Conservation (phyloP, 1,139 yeast species). For the Scheffersomyces illinoinensis region DNA sequence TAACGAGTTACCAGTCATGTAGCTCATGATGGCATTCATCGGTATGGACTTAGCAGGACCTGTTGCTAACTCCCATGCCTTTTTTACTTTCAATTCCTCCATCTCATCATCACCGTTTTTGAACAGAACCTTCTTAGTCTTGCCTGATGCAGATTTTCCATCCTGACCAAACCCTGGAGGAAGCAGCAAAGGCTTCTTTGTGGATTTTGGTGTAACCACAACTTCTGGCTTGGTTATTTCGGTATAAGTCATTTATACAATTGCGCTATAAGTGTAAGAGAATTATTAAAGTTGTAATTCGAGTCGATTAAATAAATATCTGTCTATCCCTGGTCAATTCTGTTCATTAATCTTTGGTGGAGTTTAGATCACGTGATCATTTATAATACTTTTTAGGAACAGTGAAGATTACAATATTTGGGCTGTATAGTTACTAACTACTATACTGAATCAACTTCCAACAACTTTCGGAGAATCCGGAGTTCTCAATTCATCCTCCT, state of each 20-base stretch:
- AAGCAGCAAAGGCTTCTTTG: conserved; percentile 5
- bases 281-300: neutral
- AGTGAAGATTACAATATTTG: neutral
- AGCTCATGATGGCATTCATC: conserved; percentile 87
- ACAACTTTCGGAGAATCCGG: neutral
- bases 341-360: neutral
- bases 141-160: conserved; percentile 1
- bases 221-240: conserved; percentile 8
- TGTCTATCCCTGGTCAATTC: neutral
- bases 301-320: neutral
- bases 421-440: neutral
- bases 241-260: neutral
- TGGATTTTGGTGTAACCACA: conserved; percentile 6
- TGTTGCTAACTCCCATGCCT: conserved; percentile 85
- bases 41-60: conserved; percentile 86
- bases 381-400: neutral
- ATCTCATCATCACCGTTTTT: conserved; percentile 17
- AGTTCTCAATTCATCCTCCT: neutral
- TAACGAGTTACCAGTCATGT: conserved; percentile 89
- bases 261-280: neutral
- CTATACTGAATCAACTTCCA: neutral
- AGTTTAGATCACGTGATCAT: no score
- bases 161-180: conserved; percentile 13
- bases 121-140: conserved; percentile 5
- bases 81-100: conserved; percentile 51